Base-by-base conservation (phyloP, 2,329 filamentous ascomycete genomes). In the Cladosporium sp. region DNA sequence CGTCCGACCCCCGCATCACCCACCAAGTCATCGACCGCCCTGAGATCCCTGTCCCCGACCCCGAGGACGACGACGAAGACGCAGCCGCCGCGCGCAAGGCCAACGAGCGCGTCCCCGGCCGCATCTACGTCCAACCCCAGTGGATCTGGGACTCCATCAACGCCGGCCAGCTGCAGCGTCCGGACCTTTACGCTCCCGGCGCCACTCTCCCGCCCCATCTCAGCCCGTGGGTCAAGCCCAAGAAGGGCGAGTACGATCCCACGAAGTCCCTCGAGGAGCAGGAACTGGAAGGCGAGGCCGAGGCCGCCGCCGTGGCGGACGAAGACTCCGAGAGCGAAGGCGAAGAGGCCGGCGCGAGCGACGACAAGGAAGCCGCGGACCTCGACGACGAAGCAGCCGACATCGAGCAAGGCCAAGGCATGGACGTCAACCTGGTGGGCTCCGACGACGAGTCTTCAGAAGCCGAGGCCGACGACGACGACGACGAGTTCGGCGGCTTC, bases 101-200 rank as follows among this genome's bases (percentile, higher is more conserved):
- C 30, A 74, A 88, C 63, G 83, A 83, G 57, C 83, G 90, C 54
- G 86, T 97, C 55, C 90, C 92, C n/a, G 92, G 92, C 30, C 81
- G 93, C 58, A 89, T 84, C 56, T 99, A 99, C 61, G 74, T 99
- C 50, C 93, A 99, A 73, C 93, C 93, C 17, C 93, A 99, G 68
- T 99, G 95, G 92, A 84, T 99, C 3, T 99, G 93, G 93, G 93
- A 99, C 66, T 92, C 88, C 63, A 75, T 96, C 68, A 99, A 99
- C 68, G 88, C 93, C 40, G 89, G 89, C 56, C 89, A 92, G 70
- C 75, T 99, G 50, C 84, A 96, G 68, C 80, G 87, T 58, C 83
- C 91, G 27, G 89, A 96, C 65, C 72, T 91, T 30, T 99, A 99
- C 64, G 88, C 86, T 0, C 93, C 93, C 2, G 93, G 93, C 15